Percentiles rank a stretch among this genome's conserved stretches.
phyloP scores from a whole-genome alignment of 805 yeast genomes.

The Lachancea meyersii region DNA sequence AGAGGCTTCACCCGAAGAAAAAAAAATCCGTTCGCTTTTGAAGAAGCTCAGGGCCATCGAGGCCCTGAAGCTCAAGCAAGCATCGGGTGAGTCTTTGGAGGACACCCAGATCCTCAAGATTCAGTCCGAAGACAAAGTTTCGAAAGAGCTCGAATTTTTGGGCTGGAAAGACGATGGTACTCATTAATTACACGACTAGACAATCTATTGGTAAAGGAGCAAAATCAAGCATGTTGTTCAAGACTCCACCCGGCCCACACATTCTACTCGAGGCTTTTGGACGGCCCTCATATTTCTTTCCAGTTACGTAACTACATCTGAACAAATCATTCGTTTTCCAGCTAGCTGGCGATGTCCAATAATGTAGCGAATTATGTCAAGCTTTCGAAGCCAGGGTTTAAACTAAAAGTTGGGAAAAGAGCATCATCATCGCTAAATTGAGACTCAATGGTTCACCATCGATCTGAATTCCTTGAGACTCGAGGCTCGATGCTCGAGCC shows the following conservation, averaged over 20 bases:
- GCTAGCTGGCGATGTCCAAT: too few relatives aligned
- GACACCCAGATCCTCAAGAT: slow-evolving; percentile 90
- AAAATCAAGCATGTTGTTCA: too few relatives aligned
- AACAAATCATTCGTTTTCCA: background rate
- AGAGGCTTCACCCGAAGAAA: slow-evolving; percentile 67
- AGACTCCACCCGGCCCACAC: too few relatives aligned
- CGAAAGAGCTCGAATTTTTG: slow-evolving; percentile 62
- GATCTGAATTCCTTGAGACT: too few relatives aligned
- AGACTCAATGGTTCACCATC: too few relatives aligned
- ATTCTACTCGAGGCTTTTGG: background rate
- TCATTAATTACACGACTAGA: background rate
- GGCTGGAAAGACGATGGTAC: slow-evolving; percentile 55
- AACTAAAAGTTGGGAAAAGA: too few relatives aligned
- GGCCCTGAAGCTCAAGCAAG: slow-evolving; percentile 77
- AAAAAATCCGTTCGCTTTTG: slow-evolving; percentile 81
- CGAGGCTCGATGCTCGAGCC: too few relatives aligned
- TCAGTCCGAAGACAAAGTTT: slow-evolving; percentile 74
- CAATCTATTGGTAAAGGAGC: background rate
- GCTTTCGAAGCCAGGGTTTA: too few relatives aligned
- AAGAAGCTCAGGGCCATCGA: slow-evolving; percentile 96
- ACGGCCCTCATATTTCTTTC: background rate
- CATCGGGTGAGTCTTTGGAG: slow-evolving; percentile 77
- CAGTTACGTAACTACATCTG: background rate
- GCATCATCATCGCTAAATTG: too few relatives aligned
- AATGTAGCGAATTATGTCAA: too few relatives aligned